Evolutionary conservation across 768 basidiomycete genomes (phyloP), one percentile per base, ranked within the genome.

Genomic region (Glaciozyma martinii): DNA sequence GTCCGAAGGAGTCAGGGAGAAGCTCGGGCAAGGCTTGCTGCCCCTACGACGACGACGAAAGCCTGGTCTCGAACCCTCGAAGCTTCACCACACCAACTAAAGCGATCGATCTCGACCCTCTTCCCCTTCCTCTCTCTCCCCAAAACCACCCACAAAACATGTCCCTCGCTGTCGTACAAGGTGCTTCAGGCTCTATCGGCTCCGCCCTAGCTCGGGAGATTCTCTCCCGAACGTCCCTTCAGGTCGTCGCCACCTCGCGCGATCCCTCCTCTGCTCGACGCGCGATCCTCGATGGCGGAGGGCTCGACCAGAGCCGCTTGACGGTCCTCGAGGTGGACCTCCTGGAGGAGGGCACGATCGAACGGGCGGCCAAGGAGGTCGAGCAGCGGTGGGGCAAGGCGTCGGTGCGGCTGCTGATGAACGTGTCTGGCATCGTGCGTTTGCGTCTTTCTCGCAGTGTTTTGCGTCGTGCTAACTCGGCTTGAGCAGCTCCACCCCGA

Each of bases 371-470:
- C 4, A 63, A 74, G 63, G 57, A 67, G 12, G 75, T 78, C 1
- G 62, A 71, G 60, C 72, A 75, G 37, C 59, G 71, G 42, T 76
- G 70, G 56, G 78, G 78, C 6, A 73, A 71, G 42, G 74, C 70
- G 52, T 59, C 62, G n/a, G 66, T 79, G 25, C 67, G 78, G 44
- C 56, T 80, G 23, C 59, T 80, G 33, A 73, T 76, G 33, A 79
- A 78, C 63, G 68, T 77, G 15, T 76, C 77, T 33, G 78, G 78
- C 0, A 71, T 78, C 12, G 78, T 79, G 63, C 61, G 77, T 75
- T 19, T 49, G 5, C 52, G 15, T n/a, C 29, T 23, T 59, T 33
- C 18, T 54, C n/a, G 8, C 16, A 42, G 16, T 7, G 21, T 10
- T n/a, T 8, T 32, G 7, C 19, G 50, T 25, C 8, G 25, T 0